Base-by-base conservation (phyloP, 2,329 filamentous ascomycete genomes). In the Arthrobotrys iridis region DNA sequence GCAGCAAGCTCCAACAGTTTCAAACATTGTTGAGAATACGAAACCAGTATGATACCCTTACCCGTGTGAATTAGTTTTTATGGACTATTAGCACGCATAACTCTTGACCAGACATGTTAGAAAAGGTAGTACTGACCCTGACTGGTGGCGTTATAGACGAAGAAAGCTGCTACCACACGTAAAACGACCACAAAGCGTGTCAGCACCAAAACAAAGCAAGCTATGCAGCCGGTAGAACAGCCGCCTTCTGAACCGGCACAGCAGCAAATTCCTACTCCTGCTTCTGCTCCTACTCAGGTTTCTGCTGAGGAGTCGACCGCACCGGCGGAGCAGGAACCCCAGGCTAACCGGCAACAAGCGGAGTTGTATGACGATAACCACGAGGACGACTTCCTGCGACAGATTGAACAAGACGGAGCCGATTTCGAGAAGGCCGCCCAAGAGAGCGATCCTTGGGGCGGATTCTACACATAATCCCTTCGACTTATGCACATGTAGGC, bases 361-460 rank as follows among this genome's bases (percentile, higher is more conserved):
- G 63, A 75, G 40, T 18, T 45, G 13, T 67, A 75, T 41, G 71
- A 75, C 26, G 71, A 66, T 35, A 63, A 74, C 35, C 59, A 68
- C 18, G 63, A 74, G 33, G 70, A 75, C 30, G 71, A 75, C 20
- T 75, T 75, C 24, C 41, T 75, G 33, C 71, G 71, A 22, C 63
- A 68, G 37, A 67, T 75, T 37, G 71, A 75, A 60, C 71, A 75
- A 45, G 71, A 75, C 33, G 71, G 71, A 18, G 71, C 71, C 15
- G 48, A 75, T 52, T 75, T 75, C 43, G 71, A 75, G 28, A 75
- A 68, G 48, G 52, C 63, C 18, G 63, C 59, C 15, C 71, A 75
- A 41, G 71, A 75, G 37, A 33, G 48, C 11, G 71, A 68, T 55
- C 71, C 63, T 15, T 75, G 71, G 71, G 71, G 37, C 8, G n/a